Percentiles rank a stretch among this genome's conserved stretches.
phyloP scores from a whole-genome alignment of 768 basidiomycete genomes.

The Plicaturopsis crispa region DNA sequence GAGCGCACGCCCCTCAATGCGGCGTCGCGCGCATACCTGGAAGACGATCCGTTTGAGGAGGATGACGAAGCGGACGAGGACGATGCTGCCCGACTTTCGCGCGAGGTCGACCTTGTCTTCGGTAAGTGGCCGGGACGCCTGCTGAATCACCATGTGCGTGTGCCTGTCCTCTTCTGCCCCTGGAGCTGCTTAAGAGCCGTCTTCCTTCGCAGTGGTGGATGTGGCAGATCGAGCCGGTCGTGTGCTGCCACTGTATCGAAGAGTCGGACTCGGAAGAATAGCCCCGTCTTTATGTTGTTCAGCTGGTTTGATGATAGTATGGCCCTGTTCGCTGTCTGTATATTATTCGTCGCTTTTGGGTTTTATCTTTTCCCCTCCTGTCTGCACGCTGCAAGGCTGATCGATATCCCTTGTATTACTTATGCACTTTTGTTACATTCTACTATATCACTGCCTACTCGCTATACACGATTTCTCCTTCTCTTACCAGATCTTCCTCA shows the following conservation, averaged over 20 bases:
- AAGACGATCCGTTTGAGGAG: slow-evolving; percentile 13
- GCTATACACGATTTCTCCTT: background rate
- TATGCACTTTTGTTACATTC: too few species aligned
- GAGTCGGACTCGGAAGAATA: slow-evolving; percentile 50
- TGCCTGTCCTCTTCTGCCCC: background rate
- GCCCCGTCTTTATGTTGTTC: slow-evolving; percentile 5
- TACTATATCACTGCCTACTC: too few species aligned
- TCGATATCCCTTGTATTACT: too few species aligned
- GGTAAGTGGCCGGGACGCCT: slow-evolving; percentile 63
- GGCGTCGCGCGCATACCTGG: slow-evolving; percentile 12
- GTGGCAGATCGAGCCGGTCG: slow-evolving; percentile 61
- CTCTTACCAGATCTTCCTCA: too few species aligned
- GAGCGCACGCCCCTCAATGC: slow-evolving; percentile 33
- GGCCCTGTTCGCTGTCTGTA: too few species aligned
- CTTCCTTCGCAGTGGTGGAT: slow-evolving; percentile 65
- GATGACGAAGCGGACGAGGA: slow-evolving; percentile 18
- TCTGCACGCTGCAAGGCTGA: slow-evolving; percentile 2
- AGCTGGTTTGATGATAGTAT: slow-evolving; percentile 9
- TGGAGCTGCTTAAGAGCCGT: slow-evolving; percentile 1
- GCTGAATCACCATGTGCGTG: slow-evolving; percentile 61
- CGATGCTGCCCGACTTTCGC: slow-evolving; percentile 29
- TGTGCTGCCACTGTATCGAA: slow-evolving; percentile 52
- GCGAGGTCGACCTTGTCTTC: slow-evolving; percentile 49
- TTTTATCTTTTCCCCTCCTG: too few species aligned
- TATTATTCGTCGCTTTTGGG: too few species aligned